Evolutionary conservation across 495 filamentous ascomycete genomes (phyloP).

Genomic region (Trichoderma orchidacearum): DNA sequence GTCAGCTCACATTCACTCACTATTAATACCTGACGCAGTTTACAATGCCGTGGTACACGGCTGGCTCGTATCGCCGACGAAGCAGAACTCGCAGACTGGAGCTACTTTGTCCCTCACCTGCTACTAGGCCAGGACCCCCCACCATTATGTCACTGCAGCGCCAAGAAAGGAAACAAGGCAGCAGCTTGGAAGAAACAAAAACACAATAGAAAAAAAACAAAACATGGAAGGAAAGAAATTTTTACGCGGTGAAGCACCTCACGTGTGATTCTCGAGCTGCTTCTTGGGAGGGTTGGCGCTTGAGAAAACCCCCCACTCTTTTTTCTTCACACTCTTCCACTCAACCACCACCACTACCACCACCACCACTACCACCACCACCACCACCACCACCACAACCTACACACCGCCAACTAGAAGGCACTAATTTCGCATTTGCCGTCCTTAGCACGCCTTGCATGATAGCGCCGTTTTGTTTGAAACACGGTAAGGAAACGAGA

Average conservation of each 20-base stretch:
- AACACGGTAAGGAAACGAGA: background rate
- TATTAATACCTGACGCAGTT: too few relatives aligned
- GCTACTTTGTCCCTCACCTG: background rate
- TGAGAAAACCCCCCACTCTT: background rate
- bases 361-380: too few relatives aligned
- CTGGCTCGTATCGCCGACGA: background rate
- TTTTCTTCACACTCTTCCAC: background rate
- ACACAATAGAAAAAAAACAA: background rate
- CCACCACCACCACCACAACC: too few relatives aligned
- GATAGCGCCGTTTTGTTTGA: background rate
- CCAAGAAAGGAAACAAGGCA: background rate
- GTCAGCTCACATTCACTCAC: too few relatives aligned
- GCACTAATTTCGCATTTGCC: background rate
- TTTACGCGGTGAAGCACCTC: background rate
- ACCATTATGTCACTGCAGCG: background rate
- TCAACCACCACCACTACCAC: background rate
- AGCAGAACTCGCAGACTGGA: background rate
- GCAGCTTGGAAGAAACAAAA: background rate
- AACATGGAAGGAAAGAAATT: background rate
- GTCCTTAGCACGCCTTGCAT: background rate
- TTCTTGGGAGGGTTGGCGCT: background rate
- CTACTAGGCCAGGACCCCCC: background rate
- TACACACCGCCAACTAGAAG: background rate
- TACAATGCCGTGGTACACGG: too few relatives aligned
- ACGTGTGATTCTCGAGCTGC: background rate